Percentiles rank a stretch among this genome's conserved stretches.
Conservation (phyloP, 352 stramenopile genomes). For the Phytophthora melonis region DNA sequence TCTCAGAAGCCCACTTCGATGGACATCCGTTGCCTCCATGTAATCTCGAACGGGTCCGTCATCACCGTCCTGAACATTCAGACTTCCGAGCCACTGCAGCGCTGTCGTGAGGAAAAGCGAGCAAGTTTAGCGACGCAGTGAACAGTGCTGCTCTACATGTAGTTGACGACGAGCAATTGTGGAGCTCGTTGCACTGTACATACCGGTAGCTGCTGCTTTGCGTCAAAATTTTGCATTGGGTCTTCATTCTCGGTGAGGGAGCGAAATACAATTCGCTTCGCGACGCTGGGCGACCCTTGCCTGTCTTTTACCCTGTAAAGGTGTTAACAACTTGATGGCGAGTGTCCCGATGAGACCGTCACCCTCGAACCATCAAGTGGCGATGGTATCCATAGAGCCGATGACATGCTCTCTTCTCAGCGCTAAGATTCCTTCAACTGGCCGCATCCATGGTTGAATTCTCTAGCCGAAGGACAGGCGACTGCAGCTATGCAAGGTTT, state of each 20-base stretch:
- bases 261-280: background rate
- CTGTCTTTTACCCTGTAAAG: background rate
- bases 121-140: background rate
- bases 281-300: background rate
- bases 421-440: slow-evolving; percentile 18
- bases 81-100: background rate
- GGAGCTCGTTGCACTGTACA: no score
- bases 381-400: background rate
- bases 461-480: background rate
- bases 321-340: background rate
- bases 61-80: slow-evolving; percentile 19
- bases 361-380: background rate
- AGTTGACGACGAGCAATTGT: background rate
- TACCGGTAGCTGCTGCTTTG: no score
- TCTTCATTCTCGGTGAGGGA: background rate
- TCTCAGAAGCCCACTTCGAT: background rate
- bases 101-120: background rate
- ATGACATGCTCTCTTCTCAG: slow-evolving; percentile 9
- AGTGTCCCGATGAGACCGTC: slow-evolving; percentile 7
- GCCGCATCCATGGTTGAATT: background rate
- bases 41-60: slow-evolving; percentile 10
- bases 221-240: no score
- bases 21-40: background rate
- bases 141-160: background rate
- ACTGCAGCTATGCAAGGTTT: no score